phyloP scores from a whole-genome alignment of 2,329 filamentous ascomycete genomes.

The Botrytis galanthina region DNA sequence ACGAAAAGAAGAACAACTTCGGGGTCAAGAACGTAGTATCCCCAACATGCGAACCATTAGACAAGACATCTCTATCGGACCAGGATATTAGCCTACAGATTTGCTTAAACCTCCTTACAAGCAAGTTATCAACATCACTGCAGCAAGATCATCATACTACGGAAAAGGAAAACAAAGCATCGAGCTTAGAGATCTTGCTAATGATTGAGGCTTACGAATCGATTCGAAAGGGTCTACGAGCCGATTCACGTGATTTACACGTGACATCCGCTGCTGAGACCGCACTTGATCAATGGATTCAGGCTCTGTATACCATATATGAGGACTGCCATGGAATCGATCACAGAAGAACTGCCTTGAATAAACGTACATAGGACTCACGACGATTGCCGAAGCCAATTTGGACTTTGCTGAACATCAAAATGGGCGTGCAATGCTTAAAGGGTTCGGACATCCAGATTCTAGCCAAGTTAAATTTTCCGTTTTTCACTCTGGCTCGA shows the following conservation, averaged over 20 bases:
- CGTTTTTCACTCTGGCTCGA: not conserved
- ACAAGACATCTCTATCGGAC: slow-evolving; percentile 16
- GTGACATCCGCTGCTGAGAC: slow-evolving; percentile 25
- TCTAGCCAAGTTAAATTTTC: too few relatives aligned
- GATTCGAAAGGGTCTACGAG: slow-evolving; percentile 26
- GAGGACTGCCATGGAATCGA: slow-evolving; percentile 21
- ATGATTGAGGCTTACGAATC: slow-evolving; percentile 39
- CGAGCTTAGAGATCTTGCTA: slow-evolving; percentile 35
- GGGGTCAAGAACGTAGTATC: not conserved
- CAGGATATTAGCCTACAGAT: slow-evolving; percentile 34
- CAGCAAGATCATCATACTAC: slow-evolving; percentile 26
- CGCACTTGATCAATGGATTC: slow-evolving; percentile 35
- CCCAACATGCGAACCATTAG: not conserved
- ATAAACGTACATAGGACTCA: not conserved
- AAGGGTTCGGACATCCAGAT: not conserved
- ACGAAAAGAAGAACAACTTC: not conserved
- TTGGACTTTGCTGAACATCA: not conserved
- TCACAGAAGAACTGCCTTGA: not conserved
- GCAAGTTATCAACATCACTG: slow-evolving; percentile 31
- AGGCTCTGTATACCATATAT: slow-evolving; percentile 35
- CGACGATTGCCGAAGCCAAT: not conserved
- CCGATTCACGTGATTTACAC: slow-evolving; percentile 24
- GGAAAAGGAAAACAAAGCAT: slow-evolving; percentile 26
- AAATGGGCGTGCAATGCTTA: too few relatives aligned
- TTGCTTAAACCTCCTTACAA: slow-evolving; percentile 34